Percentiles rank a stretch among this genome's conserved stretches.
phyloP scores from a whole-genome alignment of 2,329 filamentous ascomycete genomes.

The Colletotrichum lentis region DNA sequence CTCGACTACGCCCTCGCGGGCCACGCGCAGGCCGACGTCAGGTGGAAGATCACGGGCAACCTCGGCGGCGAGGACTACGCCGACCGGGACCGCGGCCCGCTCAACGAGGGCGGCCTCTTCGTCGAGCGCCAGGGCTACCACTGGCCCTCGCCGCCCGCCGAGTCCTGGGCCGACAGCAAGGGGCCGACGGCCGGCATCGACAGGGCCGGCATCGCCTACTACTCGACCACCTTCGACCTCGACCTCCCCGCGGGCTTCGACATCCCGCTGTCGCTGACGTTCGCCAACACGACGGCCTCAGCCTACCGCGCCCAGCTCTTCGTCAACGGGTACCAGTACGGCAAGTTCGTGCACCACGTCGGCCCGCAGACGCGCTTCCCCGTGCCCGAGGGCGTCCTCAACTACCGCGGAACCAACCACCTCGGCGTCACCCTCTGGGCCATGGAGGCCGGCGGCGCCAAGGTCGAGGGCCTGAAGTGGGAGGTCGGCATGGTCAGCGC shows the following conservation, averaged over 20 bases:
- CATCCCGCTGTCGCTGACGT: constrained; percentile 63
- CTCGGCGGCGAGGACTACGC: constrained; percentile 65
- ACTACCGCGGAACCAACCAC: constrained; percentile 72
- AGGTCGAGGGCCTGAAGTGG: constrained; percentile 38
- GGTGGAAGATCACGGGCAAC: constrained; percentile 71
- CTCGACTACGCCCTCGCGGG: constrained; percentile 62
- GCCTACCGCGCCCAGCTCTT: constrained; percentile 68
- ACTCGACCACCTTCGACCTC: constrained; percentile 61
- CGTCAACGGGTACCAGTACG: constrained; percentile 76
- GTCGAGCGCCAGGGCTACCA: constrained; percentile 66
- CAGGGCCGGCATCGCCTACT: constrained; percentile 63
- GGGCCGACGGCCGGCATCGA: constrained; percentile 49
- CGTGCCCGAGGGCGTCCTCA: constrained; percentile 72
- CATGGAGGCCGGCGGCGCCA: constrained; percentile 62
- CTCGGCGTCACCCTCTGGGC: constrained; percentile 73
- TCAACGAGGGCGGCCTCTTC: constrained; percentile 69
- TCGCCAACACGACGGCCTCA: constrained; percentile 52
- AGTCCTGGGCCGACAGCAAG: constrained; percentile 52
- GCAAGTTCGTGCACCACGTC: constrained; percentile 64
- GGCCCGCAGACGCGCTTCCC: constrained; percentile 74
- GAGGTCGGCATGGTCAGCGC: constrained; percentile 55
- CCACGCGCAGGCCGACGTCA: constrained; percentile 55
- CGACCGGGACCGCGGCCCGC: constrained; percentile 63
- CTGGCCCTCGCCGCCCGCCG: constrained; percentile 57
- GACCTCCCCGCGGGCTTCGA: constrained; percentile 62